Conservation (phyloP, 164 flowering plant genomes). For the Aristolochia contorta region DNA sequence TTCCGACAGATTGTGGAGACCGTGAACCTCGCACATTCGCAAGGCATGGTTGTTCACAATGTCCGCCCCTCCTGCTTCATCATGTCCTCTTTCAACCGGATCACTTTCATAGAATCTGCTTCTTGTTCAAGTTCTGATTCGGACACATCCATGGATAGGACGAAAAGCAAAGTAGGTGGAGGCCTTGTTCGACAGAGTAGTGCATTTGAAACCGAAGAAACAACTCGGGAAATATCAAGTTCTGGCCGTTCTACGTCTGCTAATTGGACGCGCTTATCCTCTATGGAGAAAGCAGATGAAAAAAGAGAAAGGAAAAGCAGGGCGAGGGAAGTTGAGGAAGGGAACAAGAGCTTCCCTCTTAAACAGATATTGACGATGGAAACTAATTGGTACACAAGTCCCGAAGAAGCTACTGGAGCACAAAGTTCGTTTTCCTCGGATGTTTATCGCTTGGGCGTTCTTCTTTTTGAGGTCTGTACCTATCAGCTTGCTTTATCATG, state of each 20-base stretch:
- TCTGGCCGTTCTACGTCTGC: conserved; percentile 44
- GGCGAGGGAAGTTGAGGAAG: conserved; percentile 3
- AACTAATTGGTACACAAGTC: conserved; percentile 81
- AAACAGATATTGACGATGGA: conserved; percentile 75
- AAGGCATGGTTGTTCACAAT: conserved; percentile 77
- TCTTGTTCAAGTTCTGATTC: conserved; percentile 90
- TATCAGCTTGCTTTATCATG: neutral
- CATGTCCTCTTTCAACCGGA: conserved; percentile 82
- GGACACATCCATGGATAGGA: conserved; percentile 53
- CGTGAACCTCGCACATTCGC: conserved; percentile 78
- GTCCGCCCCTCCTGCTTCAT: conserved; percentile 92
- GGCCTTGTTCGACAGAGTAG: conserved; percentile 17
- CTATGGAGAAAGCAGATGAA: conserved; percentile 23
- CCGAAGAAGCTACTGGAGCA: conserved; percentile 76
- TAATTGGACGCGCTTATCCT: conserved; percentile 17
- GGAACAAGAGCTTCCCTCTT: conserved; percentile 51
- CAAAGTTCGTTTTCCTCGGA: conserved; percentile 76
- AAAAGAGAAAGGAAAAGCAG: conserved; percentile 13
- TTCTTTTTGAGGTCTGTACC: conserved; percentile 76
- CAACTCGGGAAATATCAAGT: conserved; percentile 16
- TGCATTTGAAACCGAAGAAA: conserved; percentile 18
- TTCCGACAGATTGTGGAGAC: conserved; percentile 82
- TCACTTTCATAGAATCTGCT: conserved; percentile 88
- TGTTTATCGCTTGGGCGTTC: conserved; percentile 77
- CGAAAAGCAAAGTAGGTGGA: conserved; percentile 25